These are phyloP conservation scores for Exserohilum turcica DNA, from an alignment of 2,329 filamentous ascomycete species.

Conservation along the genomic window DNA sequence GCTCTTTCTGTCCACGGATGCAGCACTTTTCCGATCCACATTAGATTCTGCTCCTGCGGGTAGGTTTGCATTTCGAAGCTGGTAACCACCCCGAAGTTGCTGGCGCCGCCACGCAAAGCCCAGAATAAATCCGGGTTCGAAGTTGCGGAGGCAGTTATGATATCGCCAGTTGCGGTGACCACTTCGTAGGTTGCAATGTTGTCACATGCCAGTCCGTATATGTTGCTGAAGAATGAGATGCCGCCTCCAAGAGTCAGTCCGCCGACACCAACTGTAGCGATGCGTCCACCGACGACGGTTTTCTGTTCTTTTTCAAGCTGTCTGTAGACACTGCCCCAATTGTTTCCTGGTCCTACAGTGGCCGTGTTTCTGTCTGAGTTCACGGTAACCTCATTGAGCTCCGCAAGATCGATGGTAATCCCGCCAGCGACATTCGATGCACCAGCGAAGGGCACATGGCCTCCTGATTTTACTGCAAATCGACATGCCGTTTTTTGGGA, in stretches of 20 bases:
- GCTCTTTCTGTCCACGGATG: background rate
- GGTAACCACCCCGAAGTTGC: constrained; percentile 37
- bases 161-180: constrained; percentile 22
- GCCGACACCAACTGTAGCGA: constrained; percentile 27
- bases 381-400: constrained; percentile 11
- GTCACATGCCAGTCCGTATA: constrained; percentile 40
- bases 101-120: constrained; percentile 40
- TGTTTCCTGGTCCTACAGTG: constrained; percentile 21
- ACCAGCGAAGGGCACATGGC: constrained; percentile 27
- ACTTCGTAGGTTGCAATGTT: constrained; percentile 38
- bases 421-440: constrained; percentile 21
- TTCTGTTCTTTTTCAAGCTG: constrained; percentile 7
- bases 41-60: constrained; percentile 13
- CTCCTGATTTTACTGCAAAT: constrained; percentile 31
- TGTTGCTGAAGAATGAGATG: constrained; percentile 37
- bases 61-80: constrained; percentile 18
- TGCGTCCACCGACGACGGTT: constrained; percentile 19
- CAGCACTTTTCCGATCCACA: constrained; percentile 12
- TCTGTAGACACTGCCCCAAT: constrained; percentile 41
- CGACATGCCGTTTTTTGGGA: constrained; percentile 2
- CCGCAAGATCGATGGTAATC: constrained; percentile 23
- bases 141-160: constrained; percentile 22
- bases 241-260: constrained; percentile 39
- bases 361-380: constrained; percentile 9
- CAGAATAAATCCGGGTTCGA: constrained; percentile 47